Percentiles rank a stretch among this genome's conserved stretches.
phyloP scores from a whole-genome alignment of 345 rosid genomes.

The Moricandia arvensis region DNA sequence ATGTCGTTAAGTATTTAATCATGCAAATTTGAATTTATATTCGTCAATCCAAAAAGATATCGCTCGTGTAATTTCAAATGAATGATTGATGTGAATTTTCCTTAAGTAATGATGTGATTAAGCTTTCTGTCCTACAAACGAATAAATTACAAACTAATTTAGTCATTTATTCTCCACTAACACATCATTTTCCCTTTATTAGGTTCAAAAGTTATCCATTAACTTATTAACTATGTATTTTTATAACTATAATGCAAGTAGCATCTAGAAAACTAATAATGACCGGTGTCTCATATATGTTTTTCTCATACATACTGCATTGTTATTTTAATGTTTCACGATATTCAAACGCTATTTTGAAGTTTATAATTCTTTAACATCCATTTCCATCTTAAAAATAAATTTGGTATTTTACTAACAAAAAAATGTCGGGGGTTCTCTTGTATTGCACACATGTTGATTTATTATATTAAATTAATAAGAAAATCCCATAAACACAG shows the following conservation, averaged over 20 bases:
- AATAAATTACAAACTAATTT: slow-evolving; percentile 12
- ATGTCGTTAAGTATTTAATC: background rate
- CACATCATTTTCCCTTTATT: slow-evolving; percentile 29
- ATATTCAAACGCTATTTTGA: background rate
- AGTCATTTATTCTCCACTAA: slow-evolving; percentile 30
- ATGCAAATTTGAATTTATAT: slow-evolving; percentile 7
- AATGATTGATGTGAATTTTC: slow-evolving; percentile 20
- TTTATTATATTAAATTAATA: background rate
- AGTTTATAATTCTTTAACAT: background rate
- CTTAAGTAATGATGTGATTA: slow-evolving; percentile 34
- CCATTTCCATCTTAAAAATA: background rate
- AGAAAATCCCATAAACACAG: background rate
- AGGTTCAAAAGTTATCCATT: background rate
- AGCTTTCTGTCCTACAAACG: slow-evolving; percentile 30
- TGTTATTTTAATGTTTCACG: background rate
- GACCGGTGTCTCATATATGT: background rate
- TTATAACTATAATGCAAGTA: background rate
- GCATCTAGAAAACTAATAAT: slow-evolving; percentile 23
- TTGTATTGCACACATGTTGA: background rate
- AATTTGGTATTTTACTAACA: background rate
- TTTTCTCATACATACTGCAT: background rate
- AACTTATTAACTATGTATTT: background rate
- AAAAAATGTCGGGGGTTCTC: background rate
- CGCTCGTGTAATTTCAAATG: slow-evolving; percentile 18
- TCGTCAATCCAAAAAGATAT: slow-evolving; percentile 1